Conservation (phyloP, 1,284 basidiomycete genomes). For the Pseudozyma sp. region DNA sequence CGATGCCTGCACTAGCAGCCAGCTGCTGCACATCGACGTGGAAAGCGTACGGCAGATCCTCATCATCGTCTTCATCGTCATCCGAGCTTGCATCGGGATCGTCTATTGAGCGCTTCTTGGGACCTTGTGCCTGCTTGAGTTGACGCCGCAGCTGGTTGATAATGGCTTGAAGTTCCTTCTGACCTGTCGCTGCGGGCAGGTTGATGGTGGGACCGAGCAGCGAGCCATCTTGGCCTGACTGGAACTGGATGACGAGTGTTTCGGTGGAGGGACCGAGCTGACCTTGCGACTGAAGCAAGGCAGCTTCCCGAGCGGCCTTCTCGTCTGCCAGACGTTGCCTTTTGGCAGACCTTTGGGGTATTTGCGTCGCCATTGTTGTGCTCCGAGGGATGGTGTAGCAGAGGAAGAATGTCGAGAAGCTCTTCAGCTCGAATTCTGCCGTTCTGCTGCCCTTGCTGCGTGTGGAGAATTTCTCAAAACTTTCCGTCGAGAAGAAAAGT, state of each 20-base stretch:
- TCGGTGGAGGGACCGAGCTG: slow-evolving; percentile 58
- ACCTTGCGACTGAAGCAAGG: slow-evolving; percentile 47
- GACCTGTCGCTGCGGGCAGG: slow-evolving; percentile 62
- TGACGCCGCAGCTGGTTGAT: slow-evolving; percentile 64
- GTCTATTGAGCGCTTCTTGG: slow-evolving; percentile 37
- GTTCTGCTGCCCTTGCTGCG: not conserved
- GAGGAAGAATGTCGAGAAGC: not conserved
- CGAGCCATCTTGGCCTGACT: slow-evolving; percentile 59
- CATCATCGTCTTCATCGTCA: slow-evolving; percentile 62
- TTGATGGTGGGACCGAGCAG: slow-evolving; percentile 63
- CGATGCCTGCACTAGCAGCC: slow-evolving; percentile 18
- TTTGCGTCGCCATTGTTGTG: slow-evolving; percentile 59
- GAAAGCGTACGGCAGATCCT: slow-evolving; percentile 66
- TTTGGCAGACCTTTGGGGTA: slow-evolving; percentile 58
- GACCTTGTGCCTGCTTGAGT: slow-evolving; percentile 36
- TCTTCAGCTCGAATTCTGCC: not conserved
- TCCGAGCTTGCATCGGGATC: slow-evolving; percentile 44
- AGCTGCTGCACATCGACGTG: slow-evolving; percentile 58
- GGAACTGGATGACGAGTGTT: slow-evolving; percentile 65
- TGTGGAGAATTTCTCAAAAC: slow-evolving; percentile 36
- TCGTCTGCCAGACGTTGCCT: slow-evolving; percentile 54
- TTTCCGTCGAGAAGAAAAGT: slow-evolving; percentile 18
- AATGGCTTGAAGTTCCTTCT: slow-evolving; percentile 59
- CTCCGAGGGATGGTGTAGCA: not conserved
- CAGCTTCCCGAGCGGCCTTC: slow-evolving; percentile 47